phyloP scores from a whole-genome alignment of 2,329 filamentous ascomycete genomes.

The Colletotrichum lini region DNA sequence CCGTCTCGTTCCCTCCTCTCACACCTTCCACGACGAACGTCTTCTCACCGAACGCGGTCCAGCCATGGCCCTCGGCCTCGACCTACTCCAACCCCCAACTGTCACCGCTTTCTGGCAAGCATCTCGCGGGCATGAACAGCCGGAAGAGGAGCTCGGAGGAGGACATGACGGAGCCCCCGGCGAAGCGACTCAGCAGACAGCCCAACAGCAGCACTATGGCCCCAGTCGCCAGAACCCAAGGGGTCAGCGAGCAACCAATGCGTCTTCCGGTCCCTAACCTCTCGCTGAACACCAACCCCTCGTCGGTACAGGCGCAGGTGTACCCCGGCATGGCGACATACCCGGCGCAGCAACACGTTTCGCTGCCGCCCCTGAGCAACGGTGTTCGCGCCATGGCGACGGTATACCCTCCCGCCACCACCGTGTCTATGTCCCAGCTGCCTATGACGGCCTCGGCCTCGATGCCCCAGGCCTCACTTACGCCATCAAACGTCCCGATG shows the following conservation, averaged over 20 bases:
- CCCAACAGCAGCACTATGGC: constrained; percentile 43
- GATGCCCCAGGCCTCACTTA: constrained; percentile 41
- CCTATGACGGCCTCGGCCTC: constrained; percentile 38
- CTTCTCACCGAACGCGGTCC: constrained; percentile 58
- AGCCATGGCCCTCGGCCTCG: constrained; percentile 56
- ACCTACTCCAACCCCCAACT: constrained; percentile 57
- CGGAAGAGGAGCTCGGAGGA: constrained; percentile 68
- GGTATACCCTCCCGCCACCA: constrained; percentile 70
- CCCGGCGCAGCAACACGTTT: constrained; percentile 62
- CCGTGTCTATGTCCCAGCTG: constrained; percentile 44
- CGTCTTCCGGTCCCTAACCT: constrained; percentile 81
- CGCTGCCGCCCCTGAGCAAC: constrained; percentile 74
- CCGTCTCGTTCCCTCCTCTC: constrained; percentile 51
- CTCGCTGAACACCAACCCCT: constrained; percentile 70
- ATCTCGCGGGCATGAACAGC: constrained; percentile 54
- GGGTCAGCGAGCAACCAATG: constrained; percentile 49
- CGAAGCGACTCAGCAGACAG: constrained; percentile 63
- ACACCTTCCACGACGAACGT: constrained; percentile 52
- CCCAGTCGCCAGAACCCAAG: constrained; percentile 27
- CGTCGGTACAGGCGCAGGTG: constrained; percentile 45
- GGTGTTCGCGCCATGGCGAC: constrained; percentile 82
- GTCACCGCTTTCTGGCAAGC: constrained; percentile 65
- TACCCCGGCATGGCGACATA: constrained; percentile 58
- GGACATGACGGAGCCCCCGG: constrained; percentile 66
- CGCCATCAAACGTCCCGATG: constrained; percentile 36